These are phyloP conservation scores for Suillus fuscotomentosus DNA, from an alignment of 768 basidiomycete genomes.

Conservation along the genomic window DNA sequence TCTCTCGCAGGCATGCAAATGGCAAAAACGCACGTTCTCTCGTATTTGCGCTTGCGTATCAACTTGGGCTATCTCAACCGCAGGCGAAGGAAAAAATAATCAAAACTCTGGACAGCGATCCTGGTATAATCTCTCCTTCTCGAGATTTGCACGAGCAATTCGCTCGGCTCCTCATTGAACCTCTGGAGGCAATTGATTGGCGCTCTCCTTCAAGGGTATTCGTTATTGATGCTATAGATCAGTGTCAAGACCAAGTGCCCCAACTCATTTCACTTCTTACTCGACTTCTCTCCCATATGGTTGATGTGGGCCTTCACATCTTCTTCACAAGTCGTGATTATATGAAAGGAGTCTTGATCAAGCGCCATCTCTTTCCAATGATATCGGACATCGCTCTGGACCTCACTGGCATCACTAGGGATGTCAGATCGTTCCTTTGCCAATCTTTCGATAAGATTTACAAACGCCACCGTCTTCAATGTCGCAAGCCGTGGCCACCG, in stretches of 20 bases:
- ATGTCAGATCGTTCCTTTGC: neutral
- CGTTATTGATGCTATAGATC: neutral
- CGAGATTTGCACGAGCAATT: neutral
- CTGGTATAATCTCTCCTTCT: neutral
- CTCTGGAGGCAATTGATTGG: neutral
- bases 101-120: neutral
- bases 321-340: neutral
- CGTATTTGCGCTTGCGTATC: neutral
- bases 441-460: neutral
- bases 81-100: neutral
- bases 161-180: neutral
- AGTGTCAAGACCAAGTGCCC: neutral
- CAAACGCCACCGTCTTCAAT: neutral
- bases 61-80: neutral
- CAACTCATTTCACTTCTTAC: neutral
- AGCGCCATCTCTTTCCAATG: neutral
- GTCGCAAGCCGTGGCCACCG: neutral
- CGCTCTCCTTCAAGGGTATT: neutral
- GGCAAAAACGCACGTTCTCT: neutral
- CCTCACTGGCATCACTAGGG: rapidly evolving
- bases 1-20: neutral
- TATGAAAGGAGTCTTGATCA: neutral
- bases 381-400: neutral
- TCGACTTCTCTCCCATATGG: neutral
- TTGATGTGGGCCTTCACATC: neutral